Base-by-base conservation (phyloP, 352 stramenopile species). In the Albugo laibachii region DNA sequence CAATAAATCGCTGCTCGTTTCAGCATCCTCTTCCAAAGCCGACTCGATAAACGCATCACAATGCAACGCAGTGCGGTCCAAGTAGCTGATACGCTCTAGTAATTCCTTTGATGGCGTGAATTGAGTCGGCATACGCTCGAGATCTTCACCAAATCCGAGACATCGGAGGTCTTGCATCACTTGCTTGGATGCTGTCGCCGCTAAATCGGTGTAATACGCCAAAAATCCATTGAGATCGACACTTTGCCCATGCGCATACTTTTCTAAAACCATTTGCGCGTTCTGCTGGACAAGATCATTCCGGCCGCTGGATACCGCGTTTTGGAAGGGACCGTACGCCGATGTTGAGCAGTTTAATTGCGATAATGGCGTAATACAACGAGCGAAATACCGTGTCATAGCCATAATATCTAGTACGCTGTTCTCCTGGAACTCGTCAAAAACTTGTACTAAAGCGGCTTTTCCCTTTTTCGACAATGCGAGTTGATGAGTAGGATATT, bases 11-110 rank as follows among this genome's bases (percentile, higher is more conserved):
- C 62, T 62, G 13, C 79, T 76, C 4, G 71, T 86, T 45, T 92
- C 79, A 14, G 76, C 75, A 53, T 92, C 76, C 58, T 92, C 79
- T 49, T 92, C 79, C 4, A 92, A 61, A 13, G 76, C 79, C 19
- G 74, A 83, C 45, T 92, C 76, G 27, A 92, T 76, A 50, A 92
- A 91, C 12, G 81, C 73, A 19, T 87, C 70, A 34, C 77, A 86
- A 1, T 80, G 52, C 15, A 92, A 52, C 14, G 80, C 70, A 35
- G 47, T 53, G 1, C 67, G 69, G 46, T 76, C 88, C 42, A 92
- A 45, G 11, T 62, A 37, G 21, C 61, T 79, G 38, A 92, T 41
- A 0, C 49, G 54, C 20, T 64, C 54, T 11, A 88, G 49, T 21
- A 84, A 54, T 34, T 64, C 63, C 35, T 53, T 48, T 24, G 62